phyloP scores from a whole-genome alignment of 345 rosid genomes.

The Rhodamnia argentea region DNA sequence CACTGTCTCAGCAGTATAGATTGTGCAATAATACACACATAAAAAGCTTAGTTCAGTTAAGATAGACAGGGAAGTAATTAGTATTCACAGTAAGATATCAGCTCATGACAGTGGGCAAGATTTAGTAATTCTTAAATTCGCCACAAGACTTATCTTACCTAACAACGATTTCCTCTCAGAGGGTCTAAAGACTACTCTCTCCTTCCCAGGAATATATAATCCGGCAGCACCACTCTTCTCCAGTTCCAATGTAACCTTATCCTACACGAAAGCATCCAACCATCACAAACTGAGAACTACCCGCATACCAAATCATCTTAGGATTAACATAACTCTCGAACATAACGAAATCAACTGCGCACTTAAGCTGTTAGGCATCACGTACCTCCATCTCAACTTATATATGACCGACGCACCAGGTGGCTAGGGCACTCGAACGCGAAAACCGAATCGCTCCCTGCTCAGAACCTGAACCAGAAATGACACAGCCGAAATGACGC shows the following conservation, averaged over 20 bases:
- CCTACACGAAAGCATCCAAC: not conserved
- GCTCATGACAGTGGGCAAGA: not conserved
- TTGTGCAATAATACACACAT: not conserved
- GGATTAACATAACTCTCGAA: not conserved
- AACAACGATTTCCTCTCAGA: conserved; percentile 36
- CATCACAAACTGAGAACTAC: not conserved
- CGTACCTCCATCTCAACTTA: not conserved
- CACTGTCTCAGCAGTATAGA: not conserved
- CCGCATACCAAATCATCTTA: not conserved
- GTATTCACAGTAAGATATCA: not conserved
- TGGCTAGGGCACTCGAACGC: not conserved
- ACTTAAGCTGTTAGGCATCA: not conserved
- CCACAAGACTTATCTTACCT: conserved; percentile 13
- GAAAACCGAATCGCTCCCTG: not conserved
- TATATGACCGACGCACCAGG: not conserved
- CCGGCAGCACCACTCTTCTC: conserved; percentile 23
- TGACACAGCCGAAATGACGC: not conserved
- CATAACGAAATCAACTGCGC: not conserved
- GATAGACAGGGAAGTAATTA: not conserved
- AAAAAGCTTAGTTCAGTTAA: not conserved
- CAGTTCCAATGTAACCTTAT: conserved; percentile 19
- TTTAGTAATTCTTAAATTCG: not conserved
- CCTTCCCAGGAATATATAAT: conserved; percentile 27
- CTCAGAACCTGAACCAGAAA: not conserved
- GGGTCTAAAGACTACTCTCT: conserved; percentile 40